phyloP scores from a whole-genome alignment of 2,329 filamentous ascomycete genomes.

The Clarireedia hainanense region DNA sequence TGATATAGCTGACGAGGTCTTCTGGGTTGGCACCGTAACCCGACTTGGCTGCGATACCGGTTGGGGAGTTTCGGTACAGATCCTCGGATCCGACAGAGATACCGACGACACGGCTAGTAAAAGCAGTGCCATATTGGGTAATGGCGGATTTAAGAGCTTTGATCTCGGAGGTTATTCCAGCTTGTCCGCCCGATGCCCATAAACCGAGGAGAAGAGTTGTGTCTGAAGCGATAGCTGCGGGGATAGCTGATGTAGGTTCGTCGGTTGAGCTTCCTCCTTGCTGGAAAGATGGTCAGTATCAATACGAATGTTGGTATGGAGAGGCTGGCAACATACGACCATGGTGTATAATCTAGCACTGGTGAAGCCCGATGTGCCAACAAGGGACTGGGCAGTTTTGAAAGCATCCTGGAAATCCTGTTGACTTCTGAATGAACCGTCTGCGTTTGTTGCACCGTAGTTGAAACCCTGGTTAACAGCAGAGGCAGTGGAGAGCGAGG shows the following conservation, averaged over 20 bases:
- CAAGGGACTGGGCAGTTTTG: conserved; percentile 53
- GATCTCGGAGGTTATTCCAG: conserved; percentile 63
- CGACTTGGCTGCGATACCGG: conserved; percentile 54
- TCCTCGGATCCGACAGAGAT: conserved; percentile 86
- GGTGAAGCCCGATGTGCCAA: conserved; percentile 57
- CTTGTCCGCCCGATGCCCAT: conserved; percentile 66
- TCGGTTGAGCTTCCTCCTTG: conserved; percentile 56
- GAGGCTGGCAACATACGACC: conserved; percentile 31
- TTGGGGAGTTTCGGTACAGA: conserved; percentile 70
- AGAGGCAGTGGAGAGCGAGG: conserved; percentile 28
- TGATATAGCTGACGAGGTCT: conserved; percentile 61
- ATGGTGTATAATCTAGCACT: conserved; percentile 68
- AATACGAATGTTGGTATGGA: not conserved
- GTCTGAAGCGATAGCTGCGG: conserved; percentile 73
- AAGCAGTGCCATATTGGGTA: conserved; percentile 54
- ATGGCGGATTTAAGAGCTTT: conserved; percentile 64
- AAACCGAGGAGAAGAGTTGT: conserved; percentile 75
- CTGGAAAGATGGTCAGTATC: conserved; percentile 29
- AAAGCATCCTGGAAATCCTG: conserved; percentile 64
- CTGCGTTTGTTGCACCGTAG: conserved; percentile 58
- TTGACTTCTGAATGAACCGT: conserved; percentile 51
- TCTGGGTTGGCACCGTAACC: conserved; percentile 56
- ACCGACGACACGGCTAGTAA: conserved; percentile 63
- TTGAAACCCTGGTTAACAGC: conserved; percentile 52
- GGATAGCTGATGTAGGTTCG: conserved; percentile 63